Evolutionary conservation across 108 stramenopile genomes (phyloP).

Genomic region (Epithemia pelagica): DNA sequence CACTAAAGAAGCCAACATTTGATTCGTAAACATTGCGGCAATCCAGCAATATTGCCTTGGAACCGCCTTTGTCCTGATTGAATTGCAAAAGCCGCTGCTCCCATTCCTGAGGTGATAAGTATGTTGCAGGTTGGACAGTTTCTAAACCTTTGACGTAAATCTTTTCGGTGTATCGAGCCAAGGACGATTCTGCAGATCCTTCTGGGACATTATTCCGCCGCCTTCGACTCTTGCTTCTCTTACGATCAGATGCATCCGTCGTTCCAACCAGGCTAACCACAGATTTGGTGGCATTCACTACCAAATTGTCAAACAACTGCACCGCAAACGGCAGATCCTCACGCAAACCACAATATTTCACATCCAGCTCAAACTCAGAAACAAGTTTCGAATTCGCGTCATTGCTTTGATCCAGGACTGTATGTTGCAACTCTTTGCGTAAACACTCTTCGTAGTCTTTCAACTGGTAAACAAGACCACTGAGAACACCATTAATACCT

Average conservation of each 20-base stretch:
- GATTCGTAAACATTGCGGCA: conserved; percentile 76
- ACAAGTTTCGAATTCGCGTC: too few relatives aligned
- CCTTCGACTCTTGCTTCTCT: conserved; percentile 16
- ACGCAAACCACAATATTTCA: conserved; percentile 70
- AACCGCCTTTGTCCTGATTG: conserved; percentile 1
- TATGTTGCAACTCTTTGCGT: conserved; percentile 16
- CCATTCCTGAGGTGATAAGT: conserved; percentile 71
- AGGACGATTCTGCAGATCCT: too few relatives aligned
- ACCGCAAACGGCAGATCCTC: conserved; percentile 41
- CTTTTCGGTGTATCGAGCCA: background rate
- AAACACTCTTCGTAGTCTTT: conserved; percentile 40
- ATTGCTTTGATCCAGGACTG: background rate
- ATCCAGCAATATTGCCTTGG: conserved; percentile 44
- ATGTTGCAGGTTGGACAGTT: conserved; percentile 35
- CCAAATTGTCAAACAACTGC: conserved; percentile 55
- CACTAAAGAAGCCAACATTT: conserved; percentile 61
- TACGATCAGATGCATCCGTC: conserved; percentile 9
- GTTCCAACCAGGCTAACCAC: conserved; percentile 74
- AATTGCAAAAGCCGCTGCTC: conserved; percentile 32
- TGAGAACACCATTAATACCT: conserved; percentile 80
- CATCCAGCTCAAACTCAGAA: conserved; percentile 47
- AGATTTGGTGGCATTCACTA: conserved; percentile 54
- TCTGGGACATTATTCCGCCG: background rate
- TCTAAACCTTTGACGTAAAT: conserved; percentile 23
- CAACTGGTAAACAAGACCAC: conserved; percentile 31